A percentile compares a stretch with the other conserved stretches of the same genome.
Conservation (phyloP, 1,139 yeast genomes). For the Saccharomycopsis crataegensis region DNA sequence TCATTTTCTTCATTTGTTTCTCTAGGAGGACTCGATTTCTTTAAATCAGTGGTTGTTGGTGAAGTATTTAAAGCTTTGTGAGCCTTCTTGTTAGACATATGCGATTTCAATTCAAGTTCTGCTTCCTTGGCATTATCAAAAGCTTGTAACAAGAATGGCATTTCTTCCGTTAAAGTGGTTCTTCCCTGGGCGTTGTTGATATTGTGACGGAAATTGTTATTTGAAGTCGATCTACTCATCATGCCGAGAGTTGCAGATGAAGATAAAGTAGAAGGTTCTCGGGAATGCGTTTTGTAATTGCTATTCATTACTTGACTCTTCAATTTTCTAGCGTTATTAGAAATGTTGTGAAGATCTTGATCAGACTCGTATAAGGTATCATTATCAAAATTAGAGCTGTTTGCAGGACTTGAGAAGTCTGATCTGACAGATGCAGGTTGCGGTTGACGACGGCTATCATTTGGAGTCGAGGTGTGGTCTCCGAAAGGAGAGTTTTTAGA, state of each 20-base stretch:
- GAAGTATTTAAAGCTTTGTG: constrained; percentile 1
- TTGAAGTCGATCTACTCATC: constrained; percentile 12
- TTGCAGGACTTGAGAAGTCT: constrained; percentile 7
- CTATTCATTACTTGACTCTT: not conserved
- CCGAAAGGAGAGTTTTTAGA: not conserved
- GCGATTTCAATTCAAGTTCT: constrained; percentile 38
- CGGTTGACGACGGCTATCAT: not conserved
- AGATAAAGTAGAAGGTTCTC: constrained; percentile 31
- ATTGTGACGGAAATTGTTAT: not conserved
- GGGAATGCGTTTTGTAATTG: constrained; percentile 6
- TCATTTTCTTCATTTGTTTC: not conserved
- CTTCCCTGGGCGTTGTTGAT: constrained; percentile 24
- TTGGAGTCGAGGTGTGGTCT: not conserved
- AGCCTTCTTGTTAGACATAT: not conserved
- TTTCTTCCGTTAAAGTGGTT: constrained; percentile 45
- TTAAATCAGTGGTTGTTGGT: not conserved
- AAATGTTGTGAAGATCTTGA: constrained; percentile 1
- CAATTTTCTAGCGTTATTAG: not conserved
- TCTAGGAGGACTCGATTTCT: not conserved
- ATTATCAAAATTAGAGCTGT: constrained; percentile 13
- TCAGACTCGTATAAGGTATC: constrained; percentile 19
- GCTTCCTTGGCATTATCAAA: constrained; percentile 46
- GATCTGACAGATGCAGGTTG: not conserved
- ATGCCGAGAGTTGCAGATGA: constrained; percentile 28
- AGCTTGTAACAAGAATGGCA: constrained; percentile 53